Percentiles rank a stretch among this genome's conserved stretches.
Conservation (phyloP, 768 basidiomycete species). For the Hydnomerulius pinastri region DNA sequence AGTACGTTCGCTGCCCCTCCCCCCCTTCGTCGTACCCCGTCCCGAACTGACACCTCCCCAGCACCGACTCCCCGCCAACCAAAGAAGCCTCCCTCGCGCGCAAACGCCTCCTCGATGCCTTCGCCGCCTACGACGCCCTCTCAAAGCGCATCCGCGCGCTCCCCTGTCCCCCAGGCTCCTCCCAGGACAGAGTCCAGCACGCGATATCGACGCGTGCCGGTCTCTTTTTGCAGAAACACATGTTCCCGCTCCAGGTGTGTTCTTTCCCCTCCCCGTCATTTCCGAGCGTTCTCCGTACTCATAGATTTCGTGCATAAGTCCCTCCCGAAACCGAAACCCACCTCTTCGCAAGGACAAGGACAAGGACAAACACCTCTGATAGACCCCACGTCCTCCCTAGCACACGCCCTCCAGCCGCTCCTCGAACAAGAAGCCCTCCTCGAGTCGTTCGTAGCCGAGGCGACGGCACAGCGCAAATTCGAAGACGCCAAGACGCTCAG, state of each 20-base stretch:
- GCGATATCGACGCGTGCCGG: conserved; percentile 79
- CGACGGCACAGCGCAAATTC: conserved; percentile 87
- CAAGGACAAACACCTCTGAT: conserved; percentile 41
- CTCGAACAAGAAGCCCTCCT: conserved; percentile 94
- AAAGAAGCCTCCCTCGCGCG: conserved; percentile 71
- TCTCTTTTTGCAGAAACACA: conserved; percentile 84
- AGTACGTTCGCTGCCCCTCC: conserved; percentile 36
- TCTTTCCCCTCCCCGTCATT: neutral
- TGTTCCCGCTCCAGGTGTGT: conserved; percentile 56
- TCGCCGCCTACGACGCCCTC: conserved; percentile 86
- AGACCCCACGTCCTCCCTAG: conserved; percentile 70
- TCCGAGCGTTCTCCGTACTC: neutral
- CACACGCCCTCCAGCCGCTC: conserved; percentile 78
- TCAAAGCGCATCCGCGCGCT: conserved; percentile 82
- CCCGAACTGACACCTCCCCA: conserved; percentile 4
- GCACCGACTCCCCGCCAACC: conserved; percentile 53
- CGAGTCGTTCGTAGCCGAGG: conserved; percentile 88
- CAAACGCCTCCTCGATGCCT: conserved; percentile 81
- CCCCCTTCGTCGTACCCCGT: conserved; percentile 21
- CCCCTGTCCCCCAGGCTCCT: conserved; percentile 64
- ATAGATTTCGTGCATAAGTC: conserved; percentile 31
- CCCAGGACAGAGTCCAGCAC: conserved; percentile 81
- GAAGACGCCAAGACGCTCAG: conserved; percentile 91
- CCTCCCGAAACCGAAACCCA: conserved; percentile 52
- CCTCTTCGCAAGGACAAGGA: no score